Conservation (phyloP, 73 alveolate species). For the Durusdinium trenchii region DNA sequence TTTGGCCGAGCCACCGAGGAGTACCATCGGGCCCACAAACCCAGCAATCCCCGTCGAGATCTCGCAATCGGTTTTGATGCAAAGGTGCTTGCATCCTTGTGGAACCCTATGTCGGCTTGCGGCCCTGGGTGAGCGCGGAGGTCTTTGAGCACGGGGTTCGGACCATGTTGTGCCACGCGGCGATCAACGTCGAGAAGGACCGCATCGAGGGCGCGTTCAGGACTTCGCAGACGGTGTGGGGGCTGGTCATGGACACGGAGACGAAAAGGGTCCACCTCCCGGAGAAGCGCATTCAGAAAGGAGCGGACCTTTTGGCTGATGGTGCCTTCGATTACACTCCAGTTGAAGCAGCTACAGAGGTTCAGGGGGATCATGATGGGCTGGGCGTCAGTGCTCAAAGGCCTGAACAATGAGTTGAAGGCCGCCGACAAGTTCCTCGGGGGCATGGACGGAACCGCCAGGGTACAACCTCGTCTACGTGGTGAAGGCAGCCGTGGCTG, state of each 20-base stretch:
- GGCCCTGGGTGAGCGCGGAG: conserved; percentile 50
- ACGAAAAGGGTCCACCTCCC: neutral
- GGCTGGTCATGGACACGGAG: conserved; percentile 13
- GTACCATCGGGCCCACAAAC: no score
- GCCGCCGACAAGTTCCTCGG: neutral
- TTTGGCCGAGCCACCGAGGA: no score
- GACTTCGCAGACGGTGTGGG: conserved; percentile 26
- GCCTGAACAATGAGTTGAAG: conserved; percentile 8
- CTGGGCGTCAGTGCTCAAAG: conserved; percentile 1
- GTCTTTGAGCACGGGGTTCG: conserved; percentile 33
- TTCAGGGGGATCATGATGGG: conserved; percentile 2
- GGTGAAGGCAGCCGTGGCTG: neutral
- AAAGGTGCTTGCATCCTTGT: no score
- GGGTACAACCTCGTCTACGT: neutral
- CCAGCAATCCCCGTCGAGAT: no score
- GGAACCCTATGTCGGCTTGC: conserved; percentile 56
- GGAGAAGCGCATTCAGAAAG: conserved; percentile 16
- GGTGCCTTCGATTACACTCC: neutral
- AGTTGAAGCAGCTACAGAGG: neutral
- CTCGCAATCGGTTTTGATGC: no score
- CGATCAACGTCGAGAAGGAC: conserved; percentile 35
- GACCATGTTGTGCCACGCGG: neutral
- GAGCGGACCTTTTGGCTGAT: neutral
- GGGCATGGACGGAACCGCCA: neutral
- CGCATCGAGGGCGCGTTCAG: neutral